Evolutionary conservation across 192 early-diverging fungal genomes (phyloP).

Genomic region (Backusella luteola): DNA sequence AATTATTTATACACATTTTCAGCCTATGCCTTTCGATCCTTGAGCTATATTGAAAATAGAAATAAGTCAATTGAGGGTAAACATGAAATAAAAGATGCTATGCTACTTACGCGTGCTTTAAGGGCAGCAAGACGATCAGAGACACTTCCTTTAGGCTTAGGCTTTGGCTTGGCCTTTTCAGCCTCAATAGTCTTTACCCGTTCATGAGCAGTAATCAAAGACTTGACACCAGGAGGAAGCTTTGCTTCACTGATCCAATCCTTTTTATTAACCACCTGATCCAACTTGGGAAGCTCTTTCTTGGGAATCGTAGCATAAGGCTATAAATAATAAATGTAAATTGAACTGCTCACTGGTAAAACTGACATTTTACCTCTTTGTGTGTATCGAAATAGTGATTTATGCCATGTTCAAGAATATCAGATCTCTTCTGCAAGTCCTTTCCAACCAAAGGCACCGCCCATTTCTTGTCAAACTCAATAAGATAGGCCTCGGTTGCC

Average conservation of each 20-base stretch:
- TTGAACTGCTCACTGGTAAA: not conserved
- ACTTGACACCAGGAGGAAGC: conserved; percentile 11
- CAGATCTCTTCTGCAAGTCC: conserved; percentile 2
- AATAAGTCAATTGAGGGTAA: not conserved
- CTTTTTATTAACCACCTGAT: not conserved
- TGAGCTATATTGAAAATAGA: not conserved
- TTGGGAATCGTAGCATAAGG: conserved; percentile 13
- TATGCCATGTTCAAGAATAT: not conserved
- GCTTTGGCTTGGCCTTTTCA: not conserved
- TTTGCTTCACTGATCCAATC: conserved; percentile 9
- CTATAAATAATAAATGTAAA: not conserved
- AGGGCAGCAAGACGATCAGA: conserved; percentile 16
- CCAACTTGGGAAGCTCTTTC: conserved; percentile 9
- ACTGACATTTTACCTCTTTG: not conserved
- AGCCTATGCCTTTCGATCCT: not conserved
- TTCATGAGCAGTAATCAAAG: conserved; percentile 4
- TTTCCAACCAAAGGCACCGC: conserved; percentile 4
- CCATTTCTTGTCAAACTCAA: conserved; percentile 2
- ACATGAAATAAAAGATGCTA: not conserved
- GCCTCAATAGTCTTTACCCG: not conserved
- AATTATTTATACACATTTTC: not conserved
- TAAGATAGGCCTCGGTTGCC: conserved; percentile 7
- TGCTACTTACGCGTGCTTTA: conserved; percentile 10
- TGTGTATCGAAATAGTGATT: conserved; percentile 1
- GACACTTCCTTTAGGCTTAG: not conserved